A percentile compares a stretch with the other conserved stretches of the same genome.
Conservation (phyloP, 2,329 filamentous ascomycete species). For the Exophiala viscosa region DNA sequence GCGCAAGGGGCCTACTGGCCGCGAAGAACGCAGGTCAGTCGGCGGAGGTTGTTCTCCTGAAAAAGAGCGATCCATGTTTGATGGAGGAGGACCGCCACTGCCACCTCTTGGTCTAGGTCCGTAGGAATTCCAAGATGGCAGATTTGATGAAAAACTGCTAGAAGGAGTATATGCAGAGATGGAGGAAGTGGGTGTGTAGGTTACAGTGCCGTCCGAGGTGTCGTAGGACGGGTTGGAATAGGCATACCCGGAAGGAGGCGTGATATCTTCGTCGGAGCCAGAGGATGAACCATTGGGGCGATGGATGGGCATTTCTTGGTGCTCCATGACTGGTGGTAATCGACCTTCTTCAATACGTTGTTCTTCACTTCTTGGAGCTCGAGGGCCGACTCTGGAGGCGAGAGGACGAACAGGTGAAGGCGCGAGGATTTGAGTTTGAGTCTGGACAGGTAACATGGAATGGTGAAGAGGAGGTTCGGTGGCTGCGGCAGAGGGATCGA, state of each 20-base stretch:
- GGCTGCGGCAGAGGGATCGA: neutral
- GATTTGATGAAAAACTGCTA: slow-evolving; percentile 28
- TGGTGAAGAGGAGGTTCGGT: neutral
- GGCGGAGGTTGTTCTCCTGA: slow-evolving; percentile 13
- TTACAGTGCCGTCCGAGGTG: slow-evolving; percentile 30
- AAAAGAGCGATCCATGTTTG: slow-evolving; percentile 25
- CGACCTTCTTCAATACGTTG: slow-evolving; percentile 23
- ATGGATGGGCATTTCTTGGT: slow-evolving; percentile 39
- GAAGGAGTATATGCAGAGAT: slow-evolving; percentile 31
- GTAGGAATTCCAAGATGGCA: slow-evolving; percentile 37
- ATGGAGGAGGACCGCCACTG: slow-evolving; percentile 42
- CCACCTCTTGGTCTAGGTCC: slow-evolving; percentile 42
- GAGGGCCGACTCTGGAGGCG: slow-evolving; percentile 12
- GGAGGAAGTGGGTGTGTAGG: slow-evolving; percentile 33
- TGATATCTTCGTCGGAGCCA: slow-evolving; percentile 38
- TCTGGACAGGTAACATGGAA: slow-evolving; percentile 8
- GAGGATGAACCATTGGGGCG: slow-evolving; percentile 39
- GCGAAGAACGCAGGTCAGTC: slow-evolving; percentile 52
- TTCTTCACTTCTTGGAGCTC: slow-evolving; percentile 17
- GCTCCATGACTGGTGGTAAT: slow-evolving; percentile 38
- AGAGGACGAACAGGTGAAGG: slow-evolving; percentile 17
- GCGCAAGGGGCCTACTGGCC: slow-evolving; percentile 65
- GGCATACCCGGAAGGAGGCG: slow-evolving; percentile 34
- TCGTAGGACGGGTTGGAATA: slow-evolving; percentile 35
- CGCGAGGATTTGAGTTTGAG: slow-evolving; percentile 15